Percentiles rank a stretch among this genome's conserved stretches.
Conservation (phyloP, 2,329 filamentous ascomycete genomes). For the Raffaelea arxii region DNA sequence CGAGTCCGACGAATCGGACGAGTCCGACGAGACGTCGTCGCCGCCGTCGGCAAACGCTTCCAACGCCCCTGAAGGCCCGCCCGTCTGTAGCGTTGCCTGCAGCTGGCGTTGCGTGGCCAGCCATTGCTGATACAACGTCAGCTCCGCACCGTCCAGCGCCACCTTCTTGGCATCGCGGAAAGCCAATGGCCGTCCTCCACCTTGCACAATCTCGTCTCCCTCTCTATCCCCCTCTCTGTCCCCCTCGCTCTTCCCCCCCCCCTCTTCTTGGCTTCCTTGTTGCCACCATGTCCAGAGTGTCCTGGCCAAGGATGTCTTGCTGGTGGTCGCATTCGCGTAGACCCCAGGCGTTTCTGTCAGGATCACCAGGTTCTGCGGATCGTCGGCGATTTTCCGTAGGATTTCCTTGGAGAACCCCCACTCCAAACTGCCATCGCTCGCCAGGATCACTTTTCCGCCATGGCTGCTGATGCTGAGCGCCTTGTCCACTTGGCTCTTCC, state of each 20-base stretch:
- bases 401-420: slow-evolving; percentile 91
- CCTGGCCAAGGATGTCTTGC: slow-evolving; percentile 53
- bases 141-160: slow-evolving; percentile 64
- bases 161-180: slow-evolving; percentile 52
- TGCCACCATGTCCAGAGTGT: slow-evolving; percentile 74
- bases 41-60: slow-evolving; percentile 64
- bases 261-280: slow-evolving; percentile 26
- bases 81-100: slow-evolving; percentile 67
- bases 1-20: slow-evolving; percentile 71
- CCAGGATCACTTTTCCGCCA: slow-evolving; percentile 70
- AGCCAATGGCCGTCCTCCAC: slow-evolving; percentile 51
- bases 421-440: slow-evolving; percentile 80
- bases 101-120: slow-evolving; percentile 80
- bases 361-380: slow-evolving; percentile 74
- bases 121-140: slow-evolving; percentile 82
- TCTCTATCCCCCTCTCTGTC: slow-evolving; percentile 40
- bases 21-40: slow-evolving; percentile 83
- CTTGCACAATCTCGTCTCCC: slow-evolving; percentile 53
- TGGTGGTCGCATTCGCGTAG: slow-evolving; percentile 28
- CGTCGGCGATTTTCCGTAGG: slow-evolving; percentile 62
- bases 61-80: slow-evolving; percentile 52
- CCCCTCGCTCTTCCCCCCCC: neutral
- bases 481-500: slow-evolving; percentile 68
- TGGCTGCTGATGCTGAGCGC: slow-evolving; percentile 39
- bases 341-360: slow-evolving; percentile 64